Evolutionary conservation across 140 eudicot species (phyloP), one percentile per base, ranked within the genome.

Genomic region (Oenanthe javanica): DNA sequence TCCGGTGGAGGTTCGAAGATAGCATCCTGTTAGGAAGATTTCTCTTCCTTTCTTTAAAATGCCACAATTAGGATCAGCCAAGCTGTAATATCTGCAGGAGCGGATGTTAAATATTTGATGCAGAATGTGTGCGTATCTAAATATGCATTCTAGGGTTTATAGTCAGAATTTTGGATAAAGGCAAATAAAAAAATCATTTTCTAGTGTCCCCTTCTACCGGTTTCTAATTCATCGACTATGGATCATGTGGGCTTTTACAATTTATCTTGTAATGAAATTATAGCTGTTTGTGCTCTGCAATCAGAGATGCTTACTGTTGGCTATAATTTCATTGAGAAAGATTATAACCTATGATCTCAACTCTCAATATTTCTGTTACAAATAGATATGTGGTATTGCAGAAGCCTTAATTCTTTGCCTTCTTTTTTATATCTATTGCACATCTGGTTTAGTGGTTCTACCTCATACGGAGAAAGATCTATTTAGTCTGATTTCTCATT

Each of bases 21-120:
- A 88, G 81, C 99, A 95, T 77, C 99, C 99, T 50, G 99, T 95
- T 64, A 92, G 86, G 19, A 89, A 84, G 79, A 89, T 82, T 88
- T 92, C 95, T 54, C 97, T 84, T 27, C 97, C 99, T 86, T 89
- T 92, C 81, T 86, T 92, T 79, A 95, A 79, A 82, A 92, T 89
- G 83, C 97, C 99, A 86, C 87, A 85, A 42, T 79, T 87, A 31
- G 89, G 86, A 72, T 93, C 91, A 77, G 89, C 97, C 88, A 95
- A 86, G 80, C 86, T 86, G 80, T 92, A 95, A 85, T 85, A 92
- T 88, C 99, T 95, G 90, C 69, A 74, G 21, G 6, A 19, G 42
- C 2, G 64, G 43, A 74, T 80, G 47, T 85, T 79, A 83, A 81
- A 77, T 51, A 38, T 38, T 16, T 69, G 77, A 50, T 25, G 64